These are phyloP conservation scores for Trichoderma lentiforme DNA, from an alignment of 2,329 filamentous ascomycete species.

Conservation along the genomic window DNA sequence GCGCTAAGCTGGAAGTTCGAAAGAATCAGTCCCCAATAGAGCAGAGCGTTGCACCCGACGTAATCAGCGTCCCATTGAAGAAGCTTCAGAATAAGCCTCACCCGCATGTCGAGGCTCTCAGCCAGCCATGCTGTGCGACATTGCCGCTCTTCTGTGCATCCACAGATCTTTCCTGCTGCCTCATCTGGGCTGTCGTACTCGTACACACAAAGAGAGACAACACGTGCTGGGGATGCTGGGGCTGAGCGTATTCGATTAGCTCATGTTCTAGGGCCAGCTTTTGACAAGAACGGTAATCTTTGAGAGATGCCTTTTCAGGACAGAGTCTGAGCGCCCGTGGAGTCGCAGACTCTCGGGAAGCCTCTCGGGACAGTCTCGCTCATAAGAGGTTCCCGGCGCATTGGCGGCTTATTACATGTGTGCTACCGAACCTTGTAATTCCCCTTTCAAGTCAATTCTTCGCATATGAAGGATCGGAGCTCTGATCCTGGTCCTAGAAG, in stretches of 20 bases:
- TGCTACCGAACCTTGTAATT: not conserved
- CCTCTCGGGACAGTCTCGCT: not conserved
- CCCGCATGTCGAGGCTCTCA: not conserved
- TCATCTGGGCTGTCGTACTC: not conserved
- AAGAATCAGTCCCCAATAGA: not conserved
- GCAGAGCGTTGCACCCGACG: not conserved
- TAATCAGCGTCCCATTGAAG: slow-evolving; percentile 1
- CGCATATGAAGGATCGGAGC: not conserved
- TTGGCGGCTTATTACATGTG: not conserved
- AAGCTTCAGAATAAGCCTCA: slow-evolving; percentile 11
- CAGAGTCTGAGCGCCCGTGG: not conserved
- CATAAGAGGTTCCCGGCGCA: not conserved
- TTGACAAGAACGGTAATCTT: not conserved
- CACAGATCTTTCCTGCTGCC: not conserved
- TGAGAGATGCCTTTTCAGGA: not conserved
- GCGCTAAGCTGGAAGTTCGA: not conserved
- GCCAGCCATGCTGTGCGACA: not conserved
- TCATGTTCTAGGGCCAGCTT: not conserved
- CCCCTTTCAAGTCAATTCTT: not conserved
- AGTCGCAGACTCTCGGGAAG: not conserved
- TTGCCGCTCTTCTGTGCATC: not conserved
- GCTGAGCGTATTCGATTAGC: not conserved
- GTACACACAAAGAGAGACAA: not conserved
- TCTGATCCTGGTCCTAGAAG: not conserved
- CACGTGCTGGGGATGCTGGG: not conserved